Base-by-base conservation (phyloP, 345 rosid species). In the Ceriops decandra region DNA sequence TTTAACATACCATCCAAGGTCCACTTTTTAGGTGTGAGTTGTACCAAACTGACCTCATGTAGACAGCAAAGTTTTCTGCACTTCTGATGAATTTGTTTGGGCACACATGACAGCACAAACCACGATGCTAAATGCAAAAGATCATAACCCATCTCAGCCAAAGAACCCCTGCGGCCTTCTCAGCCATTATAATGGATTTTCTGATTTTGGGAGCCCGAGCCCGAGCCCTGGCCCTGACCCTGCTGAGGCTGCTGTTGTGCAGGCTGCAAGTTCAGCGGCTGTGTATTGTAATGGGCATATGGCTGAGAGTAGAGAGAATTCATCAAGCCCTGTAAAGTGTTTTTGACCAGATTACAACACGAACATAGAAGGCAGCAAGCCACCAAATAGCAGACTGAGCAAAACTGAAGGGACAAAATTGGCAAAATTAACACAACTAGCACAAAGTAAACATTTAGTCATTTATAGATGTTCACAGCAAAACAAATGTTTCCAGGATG, bases 271-370 rank as follows among this genome's bases (percentile, higher is more conserved):
- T 88, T 91, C 63, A 79, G 72, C 20, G 95, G 96, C 80, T 85
- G 95, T 20, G 88, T 80, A 82, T 85, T 88, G 86, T 90, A 91
- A 70, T 85, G 98, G 49, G 88, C 70, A 61, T 90, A 95, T 49
- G 96, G 95, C 82, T 92, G 99, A 62, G 97, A 91, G 81, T 95
- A 95, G 53, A 92, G 96, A 63, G 98, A 90, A 76, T 85, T 89
- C 83, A 91, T 87, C 79, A 90, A 74, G 16, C 97, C 98, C 98
- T 95, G 90, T 76, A 81, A 19, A 57, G 6, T 47, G 21, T 38
- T 38, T 66, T 19, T 42, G 15, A 62, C 58, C 35, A 62, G 1
- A 21, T 47, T 10, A 22, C 3, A 51, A 19, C 49, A 24, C n/a
- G 19, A 24, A 52, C 35, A 8, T 54, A 10, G 35, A 53, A 70